A percentile compares a stretch with the other conserved stretches of the same genome.
phyloP scores from a whole-genome alignment of 129 eudicot species.

The sunflower (Helianthus annuus) region HanXRQr2.0-SUNRISE NC_035445.2:76530445-76530944 shows the following conservation, averaged over 20 bases:
- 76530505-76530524: slow-evolving; percentile 9
- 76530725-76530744: not conserved
- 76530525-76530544: no score
- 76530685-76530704: no score
- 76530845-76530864: not conserved
- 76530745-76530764: not conserved
- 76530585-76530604: no score
- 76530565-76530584: no score
- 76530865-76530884: slow-evolving; percentile 66
- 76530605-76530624: no score
- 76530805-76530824: not conserved
- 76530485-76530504: not conserved
- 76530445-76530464: not conserved
- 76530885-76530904: slow-evolving; percentile 90
- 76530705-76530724: no score
- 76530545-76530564: no score
- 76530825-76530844: not conserved
- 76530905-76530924: slow-evolving; percentile 98
- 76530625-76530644: no score
- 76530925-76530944: slow-evolving; percentile 89
- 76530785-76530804: not conserved
- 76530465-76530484: not conserved
- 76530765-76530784: not conserved
- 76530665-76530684: no score
- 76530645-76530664: no score